Base-by-base conservation (phyloP, 306 rosid species). In the Glycyrrhiza uralensis region DNA sequence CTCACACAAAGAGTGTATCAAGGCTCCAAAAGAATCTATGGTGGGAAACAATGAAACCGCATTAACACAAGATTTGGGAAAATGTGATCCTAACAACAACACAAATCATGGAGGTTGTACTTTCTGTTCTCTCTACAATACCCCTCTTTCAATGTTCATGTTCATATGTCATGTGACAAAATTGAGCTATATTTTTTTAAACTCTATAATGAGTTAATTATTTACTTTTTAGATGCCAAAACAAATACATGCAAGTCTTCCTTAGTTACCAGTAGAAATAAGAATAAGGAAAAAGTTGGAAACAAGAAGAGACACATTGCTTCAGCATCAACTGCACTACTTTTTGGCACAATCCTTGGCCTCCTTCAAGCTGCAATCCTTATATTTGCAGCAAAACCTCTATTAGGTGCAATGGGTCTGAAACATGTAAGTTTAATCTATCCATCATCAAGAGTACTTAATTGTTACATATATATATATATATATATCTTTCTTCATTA, bases 321-420 rank as follows among this genome's bases (percentile, higher is more conserved):
- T 63, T 90, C 98, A 30, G 98, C 98, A 50, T 86, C 98, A 59
- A 90, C 98, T 18, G 98, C 98, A 24, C 79, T 93, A 26, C 84
- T 90, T 36, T 88, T 93, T 69, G 98, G 97, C 5, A 38, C 79
- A 67, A 76, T 87, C 32, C 89, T 93, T 24, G 98, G 98, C 20
- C 86, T 90, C 14, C 7, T 90, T 42, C 98, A 93, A 82, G 86
- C 98, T 54, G 58, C 85, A 35, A 66, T 80, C 41, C 97, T 93
- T 60, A 66, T 91, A 50, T 83, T 82, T 69, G 86, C 80, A 23
- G 88, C 98, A 78, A 93, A 73, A 81, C 78, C 83, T 69, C 88
- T 93, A 7, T 62, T 93, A 76, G 38, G 80, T 28, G 80, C 80
- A 6, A 93, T 93, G 97, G 98, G 98, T 30, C 80, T 90, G 12